Percentiles rank a stretch among this genome's conserved stretches.
phyloP scores from a whole-genome alignment of 140 eudicot species.

The Oenanthe javanica region DNA sequence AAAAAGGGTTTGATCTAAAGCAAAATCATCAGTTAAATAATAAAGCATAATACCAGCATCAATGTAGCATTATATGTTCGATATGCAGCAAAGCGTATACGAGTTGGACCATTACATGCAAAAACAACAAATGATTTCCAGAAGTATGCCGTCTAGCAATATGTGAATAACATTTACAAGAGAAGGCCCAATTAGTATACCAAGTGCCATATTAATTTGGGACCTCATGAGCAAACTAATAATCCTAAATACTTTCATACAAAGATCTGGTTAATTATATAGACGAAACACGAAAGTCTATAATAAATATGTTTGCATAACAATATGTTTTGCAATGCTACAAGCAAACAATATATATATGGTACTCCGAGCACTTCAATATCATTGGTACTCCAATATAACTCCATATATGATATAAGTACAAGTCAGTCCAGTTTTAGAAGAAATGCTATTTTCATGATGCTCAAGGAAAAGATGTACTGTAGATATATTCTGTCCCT shows the following conservation, averaged over 20 bases:
- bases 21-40: neutral
- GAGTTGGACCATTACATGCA: neutral
- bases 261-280: neutral
- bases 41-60: neutral
- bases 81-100: neutral
- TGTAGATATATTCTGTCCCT: neutral
- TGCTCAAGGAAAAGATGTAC: constrained; percentile 4
- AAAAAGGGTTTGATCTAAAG: neutral
- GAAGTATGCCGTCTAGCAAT: neutral
- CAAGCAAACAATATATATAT: no score
- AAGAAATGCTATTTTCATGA: constrained; percentile 1
- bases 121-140: neutral
- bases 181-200: neutral
- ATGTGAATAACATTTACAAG: neutral
- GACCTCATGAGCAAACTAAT: neutral
- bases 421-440: neutral
- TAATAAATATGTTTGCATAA: no score
- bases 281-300: no score
- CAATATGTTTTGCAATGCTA: no score
- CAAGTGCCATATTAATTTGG: constrained; percentile 9
- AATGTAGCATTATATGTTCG: neutral
- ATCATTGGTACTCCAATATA: no score
- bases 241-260: neutral
- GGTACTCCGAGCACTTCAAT: no score
- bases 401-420: neutral